Evolutionary conservation across 2,329 filamentous ascomycete genomes (phyloP), one percentile per base, ranked within the genome.

Genomic region (Magnaporthales sp.): DNA sequence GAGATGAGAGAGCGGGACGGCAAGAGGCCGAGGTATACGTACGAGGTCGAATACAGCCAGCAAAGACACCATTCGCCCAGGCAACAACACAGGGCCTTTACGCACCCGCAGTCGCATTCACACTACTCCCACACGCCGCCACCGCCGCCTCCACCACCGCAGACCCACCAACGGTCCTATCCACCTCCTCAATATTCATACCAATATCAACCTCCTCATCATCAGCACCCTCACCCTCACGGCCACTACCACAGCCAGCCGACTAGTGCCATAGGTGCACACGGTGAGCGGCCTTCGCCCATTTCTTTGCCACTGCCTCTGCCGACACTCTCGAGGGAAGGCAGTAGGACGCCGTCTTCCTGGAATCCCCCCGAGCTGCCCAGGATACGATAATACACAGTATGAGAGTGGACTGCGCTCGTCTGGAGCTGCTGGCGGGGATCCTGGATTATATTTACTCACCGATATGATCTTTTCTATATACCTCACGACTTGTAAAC

Each of bases 11-110:
- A 65, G 5, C 72, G 71, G 5, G 72, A 76, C 19, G 73, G 79
- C 68, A 87, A 87, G 75, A 79, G 84, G 67, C 74, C 81, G 54
- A 80, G 81, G 66, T 74, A 83, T 29, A 79, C 79, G 19, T 82
- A 81, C 69, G 80, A 84, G 63, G 75, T 79, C 60, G 75, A 74
- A 13, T 71, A 63, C n/a, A 32, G 26, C 19, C 51, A 58, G 22
- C 30, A 26, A 26, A 46, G 22, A 8, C 65, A 54, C 9, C 64
- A 63, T 38, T 29, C 30, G 15, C 58, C 65, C 13, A 29, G 56
- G 31, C 63, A 66, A 3, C 51, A 54, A 19, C 61, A 58, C 54
- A 10, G 22, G 22, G 22, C 54, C n/a, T 58, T 58, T 13, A 58
- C 54, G 1, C 54, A 58, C 22, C 22, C 31, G 62, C 62, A 32